phyloP scores from a whole-genome alignment of 176 grass and related monocot species.

The Saccharum officinarum region DNA sequence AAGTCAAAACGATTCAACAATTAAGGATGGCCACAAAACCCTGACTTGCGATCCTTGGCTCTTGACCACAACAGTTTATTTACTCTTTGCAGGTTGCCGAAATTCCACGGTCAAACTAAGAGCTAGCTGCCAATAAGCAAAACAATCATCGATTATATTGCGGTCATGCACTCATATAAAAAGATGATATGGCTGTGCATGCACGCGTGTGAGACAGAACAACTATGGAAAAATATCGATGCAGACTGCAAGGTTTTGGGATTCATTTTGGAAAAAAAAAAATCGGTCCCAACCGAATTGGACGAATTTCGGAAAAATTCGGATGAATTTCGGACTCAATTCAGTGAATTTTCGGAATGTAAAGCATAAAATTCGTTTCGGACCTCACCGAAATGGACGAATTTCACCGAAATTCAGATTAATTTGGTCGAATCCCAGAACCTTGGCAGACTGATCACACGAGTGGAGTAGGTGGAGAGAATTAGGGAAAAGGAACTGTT shows the following conservation, averaged over 20 bases:
- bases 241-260: too few relatives aligned
- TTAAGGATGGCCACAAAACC: background rate
- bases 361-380: too few relatives aligned
- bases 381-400: too few relatives aligned
- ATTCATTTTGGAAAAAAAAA: too few relatives aligned
- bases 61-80: constrained; percentile 21
- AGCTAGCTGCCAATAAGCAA: background rate
- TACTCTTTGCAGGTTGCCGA: background rate
- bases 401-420: too few relatives aligned
- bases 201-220: background rate
- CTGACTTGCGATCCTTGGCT: constrained; percentile 26
- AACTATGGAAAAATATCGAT: background rate
- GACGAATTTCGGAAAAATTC: too few relatives aligned
- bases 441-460: constrained; percentile 19
- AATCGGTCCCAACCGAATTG: too few relatives aligned
- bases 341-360: too few relatives aligned
- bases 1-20: background rate
- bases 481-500: constrained; percentile 33
- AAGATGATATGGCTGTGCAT: background rate
- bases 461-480: constrained; percentile 35
- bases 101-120: constrained; percentile 44
- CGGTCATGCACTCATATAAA: background rate
- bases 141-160: constrained; percentile 1
- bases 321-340: too few relatives aligned
- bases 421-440: too few relatives aligned